phyloP scores from a whole-genome alignment of 495 filamentous ascomycete species.

The Melanomma pulvis-pyrius region DNA sequence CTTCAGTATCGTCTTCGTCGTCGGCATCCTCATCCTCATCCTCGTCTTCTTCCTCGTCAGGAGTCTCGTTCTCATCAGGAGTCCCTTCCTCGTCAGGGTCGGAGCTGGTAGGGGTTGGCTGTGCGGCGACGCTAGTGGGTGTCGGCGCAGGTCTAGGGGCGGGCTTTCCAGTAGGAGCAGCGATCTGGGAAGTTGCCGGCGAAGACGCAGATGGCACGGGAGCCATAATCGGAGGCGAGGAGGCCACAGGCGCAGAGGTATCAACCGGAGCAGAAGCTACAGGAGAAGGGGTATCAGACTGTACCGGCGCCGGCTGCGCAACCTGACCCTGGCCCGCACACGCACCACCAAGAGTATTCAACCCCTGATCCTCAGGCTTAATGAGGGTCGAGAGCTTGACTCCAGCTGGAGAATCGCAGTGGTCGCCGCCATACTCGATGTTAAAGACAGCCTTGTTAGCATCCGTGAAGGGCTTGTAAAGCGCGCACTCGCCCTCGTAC shows the following conservation, averaged over 20 bases:
- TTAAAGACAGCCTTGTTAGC: slow-evolving; percentile 70
- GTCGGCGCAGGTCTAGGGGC: neutral
- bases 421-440: slow-evolving; percentile 59
- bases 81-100: neutral
- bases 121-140: neutral
- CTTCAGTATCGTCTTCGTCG: neutral
- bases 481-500: slow-evolving; percentile 59
- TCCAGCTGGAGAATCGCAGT: slow-evolving; percentile 7
- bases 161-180: neutral
- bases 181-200: neutral
- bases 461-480: slow-evolving; percentile 58
- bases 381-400: slow-evolving; percentile 27
- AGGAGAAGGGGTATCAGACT: neutral
- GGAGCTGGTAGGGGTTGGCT: neutral
- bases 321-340: slow-evolving; percentile 2
- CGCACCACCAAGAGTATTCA: slow-evolving; percentile 28
- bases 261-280: neutral
- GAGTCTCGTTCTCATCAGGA: neutral
- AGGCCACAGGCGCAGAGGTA: neutral
- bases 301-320: neutral
- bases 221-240: neutral
- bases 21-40: slow-evolving; percentile 3
- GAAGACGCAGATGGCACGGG: neutral
- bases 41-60: neutral
- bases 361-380: slow-evolving; percentile 17